Base-by-base conservation (phyloP, 2,329 filamentous ascomycete species). In the Cryphonectria japonica region DNA sequence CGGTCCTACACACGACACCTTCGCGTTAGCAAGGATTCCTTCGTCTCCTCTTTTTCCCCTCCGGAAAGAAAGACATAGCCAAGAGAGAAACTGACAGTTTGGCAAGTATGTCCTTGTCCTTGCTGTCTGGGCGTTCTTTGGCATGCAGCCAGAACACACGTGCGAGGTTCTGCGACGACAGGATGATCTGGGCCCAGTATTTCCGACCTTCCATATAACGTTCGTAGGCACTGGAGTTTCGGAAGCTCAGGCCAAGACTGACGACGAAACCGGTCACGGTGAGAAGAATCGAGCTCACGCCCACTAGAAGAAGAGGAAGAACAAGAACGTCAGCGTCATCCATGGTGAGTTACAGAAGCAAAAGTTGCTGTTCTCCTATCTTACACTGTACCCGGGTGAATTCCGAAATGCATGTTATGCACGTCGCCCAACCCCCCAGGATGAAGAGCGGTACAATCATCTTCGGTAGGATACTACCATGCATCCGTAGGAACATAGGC, bases 241-340 rank as follows among this genome's bases (percentile, higher is more conserved):
- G 90, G 83, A 95, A 94, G 29, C 91, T 93, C 73, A 95, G 84
- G 16, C 91, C 88, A 77, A 95, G 81, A 87, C 91, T 91, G 77
- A 95, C 92, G 71, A 95, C 91, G 81, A 95, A 95, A 90, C 93
- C 93, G 39, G 93, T 88, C n/a, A 95, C 89, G 0, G 92, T 95
- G 61, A 95, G 85, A n/a, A 95, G 85, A 60, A 93, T 85, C n/a
- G 85, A 89, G 77, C 87, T 86, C 73, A 94, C 89, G 62, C 85
- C 86, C 62, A 82, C 78, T 81, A 34, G 9, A 65, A 26, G 19
- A 46, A 29, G 37, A 39, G 37, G 9, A 22, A 26, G n/a, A 34
- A 34, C 14, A 13, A 46, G 13, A n/a, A 59, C 1, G 54, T 69
- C 29, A 66, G 59, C 16, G 9, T 26, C 32, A 26, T 26, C 11